phyloP scores from a whole-genome alignment of 768 basidiomycete genomes.

The Trametopsis cervina region DNA sequence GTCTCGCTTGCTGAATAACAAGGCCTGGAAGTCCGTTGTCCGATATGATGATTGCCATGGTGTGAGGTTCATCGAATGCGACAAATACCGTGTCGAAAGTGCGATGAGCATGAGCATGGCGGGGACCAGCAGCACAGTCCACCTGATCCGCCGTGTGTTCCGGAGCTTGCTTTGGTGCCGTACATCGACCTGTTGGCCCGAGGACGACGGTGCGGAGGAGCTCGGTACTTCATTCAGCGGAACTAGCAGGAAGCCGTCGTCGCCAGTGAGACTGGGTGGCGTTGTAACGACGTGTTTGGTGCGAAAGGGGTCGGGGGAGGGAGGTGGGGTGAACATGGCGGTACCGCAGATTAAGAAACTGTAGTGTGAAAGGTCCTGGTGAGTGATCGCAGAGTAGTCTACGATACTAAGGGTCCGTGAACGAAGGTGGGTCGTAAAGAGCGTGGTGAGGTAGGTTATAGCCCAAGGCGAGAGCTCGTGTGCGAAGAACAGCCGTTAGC shows the following conservation, averaged over 20 bases:
- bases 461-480: too few relatives aligned
- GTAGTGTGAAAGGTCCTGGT: neutral
- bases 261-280: conserved; percentile 1
- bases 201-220: neutral
- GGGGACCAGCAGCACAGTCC: conserved; percentile 52
- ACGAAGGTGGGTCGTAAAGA: conserved; percentile 22
- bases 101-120: conserved; percentile 49
- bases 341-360: too few relatives aligned
- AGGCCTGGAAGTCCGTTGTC: conserved; percentile 30
- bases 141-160: conserved; percentile 33
- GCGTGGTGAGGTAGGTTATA: conserved; percentile 3
- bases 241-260: conserved; percentile 1
- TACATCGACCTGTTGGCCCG: neutral
- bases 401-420: conserved; percentile 5
- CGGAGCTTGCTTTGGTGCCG: neutral
- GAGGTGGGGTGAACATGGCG: conserved; percentile 35
- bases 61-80: conserved; percentile 41
- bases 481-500: too few relatives aligned
- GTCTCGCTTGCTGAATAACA: conserved; percentile 43
- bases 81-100: conserved; percentile 40
- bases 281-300: conserved; percentile 3
- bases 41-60: conserved; percentile 24
- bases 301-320: conserved; percentile 19
- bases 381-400: neutral
- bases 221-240: neutral